Base-by-base conservation (phyloP, 2,329 filamentous ascomycete species). In the Neophaeococcomyces mojaviensis region DNA sequence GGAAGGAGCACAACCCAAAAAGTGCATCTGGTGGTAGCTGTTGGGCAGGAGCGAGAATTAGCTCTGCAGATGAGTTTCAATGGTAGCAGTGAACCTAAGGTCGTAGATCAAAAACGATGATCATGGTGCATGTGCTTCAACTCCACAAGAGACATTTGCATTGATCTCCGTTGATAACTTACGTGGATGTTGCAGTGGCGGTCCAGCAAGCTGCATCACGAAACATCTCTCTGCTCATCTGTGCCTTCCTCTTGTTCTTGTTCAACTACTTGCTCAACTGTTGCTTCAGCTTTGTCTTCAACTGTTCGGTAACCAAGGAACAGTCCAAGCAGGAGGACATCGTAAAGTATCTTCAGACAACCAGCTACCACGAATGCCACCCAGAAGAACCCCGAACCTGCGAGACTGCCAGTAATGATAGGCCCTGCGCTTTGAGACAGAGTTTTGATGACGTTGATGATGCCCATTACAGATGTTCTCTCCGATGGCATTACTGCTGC, bases 401-500 rank as follows among this genome's bases (percentile, higher is more conserved):
- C 78, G 36, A 87, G 57, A 0, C 79, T 56, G n/a, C 84, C 84
- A 0, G 82, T 84, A 15, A 83, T 66, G 0, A 78, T 60, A 0
- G 82, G 80, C 0, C 82, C 83, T 1, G 77, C 57, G 47, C 76
- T 81, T 59, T 82, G 76, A 4, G 74, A 71, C 4, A 72, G 67
- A 0, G 82, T 87, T 63, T 84, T 86, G 22, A 82, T 75, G 1
- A 83, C 77, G 51, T 86, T 86, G 3, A 85, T 70, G 0, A 81
- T 67, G 0, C 84, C 84, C 76, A 88, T 81, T 9, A 86, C 76
- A 0, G 81, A 80, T 0, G 84, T 88, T 1, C 84, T 73, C 61
- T 88, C 83, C 2, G 71, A 67, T 0, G 82, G 73, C 8, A 77
- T 72, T 2, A 88, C 71, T 0, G 80, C 74, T 1, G 79, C 77